Percentiles rank a stretch among this genome's conserved stretches.
These are phyloP conservation scores for Venturia pyrina DNA, from an alignment of 2,329 filamentous ascomycete species.

Conservation along the genomic window DNA sequence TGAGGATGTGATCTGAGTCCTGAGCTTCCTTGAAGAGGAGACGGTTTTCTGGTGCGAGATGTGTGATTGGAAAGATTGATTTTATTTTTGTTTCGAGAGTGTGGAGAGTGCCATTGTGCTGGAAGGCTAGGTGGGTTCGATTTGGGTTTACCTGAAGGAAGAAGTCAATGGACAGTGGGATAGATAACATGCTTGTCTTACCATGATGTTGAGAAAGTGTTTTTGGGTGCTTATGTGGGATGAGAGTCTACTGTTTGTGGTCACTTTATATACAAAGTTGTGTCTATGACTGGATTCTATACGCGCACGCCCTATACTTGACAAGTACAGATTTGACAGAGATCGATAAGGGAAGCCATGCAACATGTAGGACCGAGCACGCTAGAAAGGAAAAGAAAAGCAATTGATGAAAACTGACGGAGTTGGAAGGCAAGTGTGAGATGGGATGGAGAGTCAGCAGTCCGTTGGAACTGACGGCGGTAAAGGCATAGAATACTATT, in stretches of 20 bases:
- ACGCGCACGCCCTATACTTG: not conserved
- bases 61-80: constrained; percentile 39
- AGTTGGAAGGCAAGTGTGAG: too few relatives aligned
- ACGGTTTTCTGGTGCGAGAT: constrained; percentile 42
- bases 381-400: not conserved
- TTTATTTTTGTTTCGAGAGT: constrained; percentile 35
- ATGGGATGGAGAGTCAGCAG: too few relatives aligned
- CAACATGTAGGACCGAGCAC: not conserved
- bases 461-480: too few relatives aligned
- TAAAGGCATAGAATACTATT: too few relatives aligned
- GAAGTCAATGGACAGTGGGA: not conserved
- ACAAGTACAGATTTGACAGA: not conserved
- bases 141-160: not conserved
- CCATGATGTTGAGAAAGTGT: not conserved
- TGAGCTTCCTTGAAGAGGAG: constrained; percentile 48
- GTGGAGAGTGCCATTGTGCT: constrained; percentile 31
- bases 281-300: not conserved
- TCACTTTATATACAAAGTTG: not conserved
- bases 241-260: not conserved
- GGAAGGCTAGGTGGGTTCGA: constrained; percentile 26
- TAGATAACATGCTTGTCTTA: not conserved
- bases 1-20: constrained; percentile 45
- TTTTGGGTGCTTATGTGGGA: not conserved
- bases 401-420: not conserved
- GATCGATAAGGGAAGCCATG: not conserved